Conservation (phyloP, 805 yeast genomes). For the Candida corydali region DNA sequence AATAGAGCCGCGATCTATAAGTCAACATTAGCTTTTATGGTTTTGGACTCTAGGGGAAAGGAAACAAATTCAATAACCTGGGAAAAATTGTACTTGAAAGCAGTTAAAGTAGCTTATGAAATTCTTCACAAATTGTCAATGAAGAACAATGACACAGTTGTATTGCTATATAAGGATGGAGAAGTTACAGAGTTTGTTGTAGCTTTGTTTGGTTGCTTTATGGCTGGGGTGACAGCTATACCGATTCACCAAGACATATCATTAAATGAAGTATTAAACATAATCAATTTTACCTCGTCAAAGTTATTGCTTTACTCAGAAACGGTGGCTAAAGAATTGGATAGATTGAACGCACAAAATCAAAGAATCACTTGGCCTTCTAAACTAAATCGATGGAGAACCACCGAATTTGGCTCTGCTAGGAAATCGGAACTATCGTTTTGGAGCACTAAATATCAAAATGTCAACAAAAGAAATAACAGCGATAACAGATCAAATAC, state of each 20-base stretch:
- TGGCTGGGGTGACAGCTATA: conserved; percentile 92
- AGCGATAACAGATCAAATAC: background rate
- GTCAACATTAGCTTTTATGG: conserved; percentile 62
- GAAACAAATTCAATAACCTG: conserved; percentile 74
- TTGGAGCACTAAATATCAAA: conserved; percentile 18
- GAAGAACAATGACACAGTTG: conserved; percentile 78
- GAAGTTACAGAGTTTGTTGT: conserved; percentile 84
- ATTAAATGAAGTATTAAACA: conserved; percentile 63
- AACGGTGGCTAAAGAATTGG: conserved; percentile 68
- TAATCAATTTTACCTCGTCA: conserved; percentile 69
- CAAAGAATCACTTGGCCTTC: conserved; percentile 64
- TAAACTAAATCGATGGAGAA: conserved; percentile 72
- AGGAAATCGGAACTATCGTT: conserved; percentile 29
- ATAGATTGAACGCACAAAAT: conserved; percentile 44
- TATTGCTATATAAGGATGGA: conserved; percentile 74
- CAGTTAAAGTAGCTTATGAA: conserved; percentile 86
- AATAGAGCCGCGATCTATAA: conserved; percentile 66
- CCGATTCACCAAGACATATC: conserved; percentile 80
- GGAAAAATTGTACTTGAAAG: conserved; percentile 80
- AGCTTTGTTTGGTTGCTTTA: conserved; percentile 85
- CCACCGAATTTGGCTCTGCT: conserved; percentile 78
- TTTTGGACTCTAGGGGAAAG: conserved; percentile 76
- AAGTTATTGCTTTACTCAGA: conserved; percentile 81
- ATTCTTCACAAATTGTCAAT: conserved; percentile 68
- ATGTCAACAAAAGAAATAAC: conserved; percentile 7